Evolutionary conservation across 2,329 filamentous ascomycete species (phyloP), one percentile per base, ranked within the genome.

Genomic region (Scytalidium sp.): DNA sequence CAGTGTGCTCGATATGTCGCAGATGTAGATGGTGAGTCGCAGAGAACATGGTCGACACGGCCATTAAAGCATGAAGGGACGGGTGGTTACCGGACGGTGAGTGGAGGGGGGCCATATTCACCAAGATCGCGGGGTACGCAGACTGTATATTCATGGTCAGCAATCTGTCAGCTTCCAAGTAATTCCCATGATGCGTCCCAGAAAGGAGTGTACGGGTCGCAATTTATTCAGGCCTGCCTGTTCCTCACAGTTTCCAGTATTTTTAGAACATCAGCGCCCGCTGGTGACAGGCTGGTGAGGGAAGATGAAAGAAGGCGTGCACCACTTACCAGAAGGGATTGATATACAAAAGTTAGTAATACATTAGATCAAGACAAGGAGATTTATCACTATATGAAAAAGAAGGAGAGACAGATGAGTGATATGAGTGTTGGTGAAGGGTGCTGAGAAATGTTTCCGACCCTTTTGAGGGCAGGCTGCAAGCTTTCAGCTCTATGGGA

Each of bases 11-110:
- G 4, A 63, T 20, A 15, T 58, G 58, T 41, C 46, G 51, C 7
- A 60, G 49, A 47, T 61, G 54, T 11, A 45, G 50, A 17, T 44
- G 46, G 43, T 63, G 57, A 3, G 53, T 50, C 20, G 56, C 61
- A 23, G 53, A 62, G 20, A 62, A 46, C 53, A 65, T 60, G 11
- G 63, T 65, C 15, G 63, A 62, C 57, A 64, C 63, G 9, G 60
- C 64, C 51, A 68, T 57, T 11, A 67, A 55, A 48, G 64, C 66
- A 51, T 67, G 64, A 25, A 68, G 56, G 23, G 57, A 59, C 44
- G 64, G 61, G 2, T 65, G 60, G 32, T 65, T 66, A 43, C 57
- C 58, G 2, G 57, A 50, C 2, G 61, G 58, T 22, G 56, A 50
- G 45, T 57, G 51, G 39, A 60, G 53, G 46, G 58, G 53, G n/a